Conservation (phyloP, 306 rosid species). For the Benincasa hispida region DNA sequence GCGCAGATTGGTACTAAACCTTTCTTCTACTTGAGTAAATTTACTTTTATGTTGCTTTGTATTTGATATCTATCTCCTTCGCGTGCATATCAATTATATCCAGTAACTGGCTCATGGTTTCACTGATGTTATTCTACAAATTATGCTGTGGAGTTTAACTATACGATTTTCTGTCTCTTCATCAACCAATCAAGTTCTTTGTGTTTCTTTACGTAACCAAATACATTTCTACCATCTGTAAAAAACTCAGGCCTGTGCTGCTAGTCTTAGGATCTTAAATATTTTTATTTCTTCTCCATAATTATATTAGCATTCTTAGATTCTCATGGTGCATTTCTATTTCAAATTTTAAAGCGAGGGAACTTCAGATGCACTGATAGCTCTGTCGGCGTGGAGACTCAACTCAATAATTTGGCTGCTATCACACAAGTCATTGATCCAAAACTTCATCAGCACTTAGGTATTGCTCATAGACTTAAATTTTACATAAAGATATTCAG, state of each 20-base stretch:
- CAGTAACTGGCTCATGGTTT: not conserved
- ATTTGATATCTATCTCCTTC: not conserved
- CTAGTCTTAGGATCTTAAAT: not conserved
- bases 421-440: slow-evolving; percentile 95
- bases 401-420: slow-evolving; percentile 69
- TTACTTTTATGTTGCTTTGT: not conserved
- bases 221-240: not conserved
- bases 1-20: slow-evolving; percentile 82
- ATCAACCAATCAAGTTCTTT: not conserved
- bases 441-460: slow-evolving; percentile 92
- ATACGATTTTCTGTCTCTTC: not conserved
- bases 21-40: not conserved
- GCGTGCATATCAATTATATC: not conserved
- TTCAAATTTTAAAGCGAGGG: slow-evolving; percentile 62
- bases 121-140: not conserved
- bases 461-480: slow-evolving; percentile 30
- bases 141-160: not conserved
- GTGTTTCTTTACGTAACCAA: not conserved
- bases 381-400: slow-evolving; percentile 85
- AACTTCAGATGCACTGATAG: slow-evolving; percentile 83
- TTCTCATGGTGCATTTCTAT: slow-evolving; percentile 22
- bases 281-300: not conserved
- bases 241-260: not conserved
- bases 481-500: not conserved
- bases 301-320: slow-evolving; percentile 15